A percentile compares a stretch with the other conserved stretches of the same genome.
These are phyloP conservation scores for Fusarium vanettenii DNA, from an alignment of 2,329 filamentous ascomycete genomes.

Conservation along the genomic window DNA sequence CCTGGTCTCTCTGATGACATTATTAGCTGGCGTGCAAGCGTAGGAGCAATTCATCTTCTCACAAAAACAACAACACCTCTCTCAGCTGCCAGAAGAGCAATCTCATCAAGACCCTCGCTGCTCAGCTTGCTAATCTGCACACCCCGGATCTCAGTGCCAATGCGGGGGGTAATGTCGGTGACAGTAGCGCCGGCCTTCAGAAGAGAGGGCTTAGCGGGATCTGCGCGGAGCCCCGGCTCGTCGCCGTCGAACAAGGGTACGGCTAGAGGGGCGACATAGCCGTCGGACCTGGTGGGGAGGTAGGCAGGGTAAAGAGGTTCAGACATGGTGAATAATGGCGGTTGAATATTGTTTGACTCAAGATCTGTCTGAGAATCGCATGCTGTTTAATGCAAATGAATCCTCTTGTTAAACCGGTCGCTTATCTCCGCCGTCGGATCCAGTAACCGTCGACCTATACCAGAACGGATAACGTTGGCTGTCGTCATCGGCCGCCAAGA, in stretches of 20 bases:
- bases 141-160: conserved; percentile 45
- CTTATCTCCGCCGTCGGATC: conserved; percentile 19
- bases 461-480: conserved; percentile 1
- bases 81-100: conserved; percentile 47
- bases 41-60: background rate
- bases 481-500: conserved; percentile 1
- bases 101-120: conserved; percentile 42
- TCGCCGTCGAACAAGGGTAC: conserved; percentile 44
- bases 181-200: conserved; percentile 25
- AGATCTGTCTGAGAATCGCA: background rate
- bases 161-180: conserved; percentile 44
- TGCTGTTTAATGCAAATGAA: background rate
- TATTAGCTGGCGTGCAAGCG: background rate
- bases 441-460: conserved; percentile 16
- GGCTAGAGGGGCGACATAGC: conserved; percentile 38
- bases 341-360: background rate
- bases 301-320: conserved; percentile 48
- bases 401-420: background rate
- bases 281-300: conserved; percentile 48
- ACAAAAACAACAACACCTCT: conserved; percentile 49
- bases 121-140: conserved; percentile 44
- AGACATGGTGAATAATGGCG: conserved; percentile 13
- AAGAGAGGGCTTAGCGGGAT: conserved; percentile 40
- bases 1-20: conserved; percentile 42
- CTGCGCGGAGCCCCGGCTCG: conserved; percentile 47